A percentile compares a stretch with the other conserved stretches of the same genome.
These are phyloP conservation scores for Spiraea crenata DNA, from an alignment of 331 rosid genomes.

Conservation along the genomic window DNA sequence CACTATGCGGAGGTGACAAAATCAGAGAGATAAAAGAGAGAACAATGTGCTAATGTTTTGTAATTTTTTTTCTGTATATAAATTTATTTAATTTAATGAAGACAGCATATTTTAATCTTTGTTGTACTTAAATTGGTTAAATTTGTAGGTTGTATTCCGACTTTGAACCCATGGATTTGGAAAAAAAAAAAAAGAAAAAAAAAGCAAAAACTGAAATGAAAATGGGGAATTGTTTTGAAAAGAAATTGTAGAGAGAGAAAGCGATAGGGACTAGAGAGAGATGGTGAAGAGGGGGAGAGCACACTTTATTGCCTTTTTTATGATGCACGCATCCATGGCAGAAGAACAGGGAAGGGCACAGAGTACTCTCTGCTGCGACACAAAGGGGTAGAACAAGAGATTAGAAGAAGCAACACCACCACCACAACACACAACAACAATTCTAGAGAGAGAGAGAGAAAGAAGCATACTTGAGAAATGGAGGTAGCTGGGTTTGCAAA, in stretches of 20 bases:
- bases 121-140: too few relatives aligned
- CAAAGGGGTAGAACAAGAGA: conserved; percentile 11
- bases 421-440: neutral
- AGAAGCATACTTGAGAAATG: neutral
- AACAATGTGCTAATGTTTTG: too few relatives aligned
- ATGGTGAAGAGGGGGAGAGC: conserved; percentile 33
- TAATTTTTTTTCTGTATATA: too few relatives aligned
- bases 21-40: conserved; percentile 10
- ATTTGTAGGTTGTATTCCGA: too few relatives aligned
- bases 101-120: too few relatives aligned
- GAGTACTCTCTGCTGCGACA: conserved; percentile 24
- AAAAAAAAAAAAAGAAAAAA: neutral
- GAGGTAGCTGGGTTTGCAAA: neutral
- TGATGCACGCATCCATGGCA: conserved; percentile 44
- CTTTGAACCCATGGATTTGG: too few relatives aligned
- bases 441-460: conserved; percentile 12
- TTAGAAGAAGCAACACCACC: conserved; percentile 4
- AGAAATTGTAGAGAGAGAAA: conserved; percentile 13
- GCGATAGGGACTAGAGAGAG: conserved; percentile 29
- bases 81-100: too few relatives aligned
- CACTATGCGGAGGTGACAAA: conserved; percentile 27
- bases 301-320: conserved; percentile 42
- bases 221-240: neutral
- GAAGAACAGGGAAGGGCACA: conserved; percentile 29
- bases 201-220: neutral